phyloP scores from a whole-genome alignment of 2,329 filamentous ascomycete genomes.

The Coniella vitis region DNA sequence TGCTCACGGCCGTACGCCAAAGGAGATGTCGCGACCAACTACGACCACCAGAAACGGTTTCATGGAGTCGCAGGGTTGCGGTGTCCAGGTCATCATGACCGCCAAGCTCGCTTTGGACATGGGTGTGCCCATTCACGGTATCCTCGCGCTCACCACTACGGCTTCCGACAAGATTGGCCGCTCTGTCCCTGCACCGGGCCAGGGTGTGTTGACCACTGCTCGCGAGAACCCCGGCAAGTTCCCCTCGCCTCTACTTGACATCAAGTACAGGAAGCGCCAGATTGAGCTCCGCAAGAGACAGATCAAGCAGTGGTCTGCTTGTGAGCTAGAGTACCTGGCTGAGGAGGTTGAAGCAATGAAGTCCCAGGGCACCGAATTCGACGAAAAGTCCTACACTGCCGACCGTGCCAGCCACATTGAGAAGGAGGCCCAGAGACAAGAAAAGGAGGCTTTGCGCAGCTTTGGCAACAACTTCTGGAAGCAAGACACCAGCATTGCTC shows the following conservation, averaged over 20 bases:
- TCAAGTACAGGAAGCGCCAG: slow-evolving; percentile 94
- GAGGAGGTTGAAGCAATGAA: slow-evolving; percentile 92
- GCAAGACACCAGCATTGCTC: slow-evolving; percentile 85
- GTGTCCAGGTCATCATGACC: slow-evolving; percentile 98
- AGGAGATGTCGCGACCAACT: slow-evolving; percentile 95
- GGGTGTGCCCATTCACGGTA: slow-evolving; percentile 96
- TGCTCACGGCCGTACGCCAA: slow-evolving; percentile 85
- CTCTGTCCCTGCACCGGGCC: slow-evolving; percentile 90
- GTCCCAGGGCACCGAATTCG: slow-evolving; percentile 64
- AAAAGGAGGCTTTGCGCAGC: slow-evolving; percentile 86
- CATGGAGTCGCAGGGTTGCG: slow-evolving; percentile 98
- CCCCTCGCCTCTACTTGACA: slow-evolving; percentile 90
- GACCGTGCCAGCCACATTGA: slow-evolving; percentile 84
- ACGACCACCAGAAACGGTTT: slow-evolving; percentile 96
- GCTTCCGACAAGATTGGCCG: slow-evolving; percentile 99
- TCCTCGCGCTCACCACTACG: slow-evolving; percentile 87
- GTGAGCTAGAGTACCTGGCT: slow-evolving; percentile 85
- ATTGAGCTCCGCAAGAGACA: slow-evolving; percentile 89
- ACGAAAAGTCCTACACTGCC: slow-evolving; percentile 77
- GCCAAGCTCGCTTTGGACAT: slow-evolving; percentile 93
- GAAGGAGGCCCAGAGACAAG: slow-evolving; percentile 79
- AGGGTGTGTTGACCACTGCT: slow-evolving; percentile 93
- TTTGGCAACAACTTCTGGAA: slow-evolving; percentile 99
- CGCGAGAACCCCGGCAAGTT: slow-evolving; percentile 87
- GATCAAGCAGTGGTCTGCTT: slow-evolving; percentile 95